Conservation (phyloP, 2,329 filamentous ascomycete species). For the Parascedosporium putredinis region DNA sequence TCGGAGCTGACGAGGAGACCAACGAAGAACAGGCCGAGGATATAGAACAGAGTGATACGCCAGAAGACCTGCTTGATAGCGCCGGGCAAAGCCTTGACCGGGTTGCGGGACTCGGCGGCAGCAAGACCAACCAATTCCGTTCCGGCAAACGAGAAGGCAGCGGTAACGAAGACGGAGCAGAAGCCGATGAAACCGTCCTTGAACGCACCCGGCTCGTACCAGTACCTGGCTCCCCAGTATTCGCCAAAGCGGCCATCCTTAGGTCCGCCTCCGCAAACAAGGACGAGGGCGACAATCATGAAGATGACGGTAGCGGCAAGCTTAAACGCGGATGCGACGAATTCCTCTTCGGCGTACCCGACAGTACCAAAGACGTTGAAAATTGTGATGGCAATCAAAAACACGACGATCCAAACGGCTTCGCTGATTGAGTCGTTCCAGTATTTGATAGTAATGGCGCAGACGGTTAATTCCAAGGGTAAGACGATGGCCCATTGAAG, state of each 20-base stretch:
- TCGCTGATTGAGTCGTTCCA: constrained; percentile 37
- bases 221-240: constrained; percentile 32
- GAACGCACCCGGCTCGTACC: constrained; percentile 41
- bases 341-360: constrained; percentile 46
- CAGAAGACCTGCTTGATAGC: constrained; percentile 66
- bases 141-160: constrained; percentile 58
- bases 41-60: constrained; percentile 39
- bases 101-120: constrained; percentile 57
- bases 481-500: constrained; percentile 41
- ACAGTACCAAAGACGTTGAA: constrained; percentile 46
- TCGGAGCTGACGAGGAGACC: constrained; percentile 33
- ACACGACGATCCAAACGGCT: constrained; percentile 43
- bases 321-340: constrained; percentile 44
- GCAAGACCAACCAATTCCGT: constrained; percentile 61
- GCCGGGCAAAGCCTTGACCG: constrained; percentile 60
- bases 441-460: constrained; percentile 38
- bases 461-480: constrained; percentile 40
- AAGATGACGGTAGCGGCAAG: constrained; percentile 47
- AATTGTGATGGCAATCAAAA: constrained; percentile 36
- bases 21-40: constrained; percentile 37
- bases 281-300: constrained; percentile 48
- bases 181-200: constrained; percentile 61
- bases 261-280: constrained; percentile 48
- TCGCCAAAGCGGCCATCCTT: constrained; percentile 27
- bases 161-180: constrained; percentile 58